Evolutionary conservation across 108 stramenopile species (phyloP).

Genomic region (Cylindrotheca fusiformis): DNA sequence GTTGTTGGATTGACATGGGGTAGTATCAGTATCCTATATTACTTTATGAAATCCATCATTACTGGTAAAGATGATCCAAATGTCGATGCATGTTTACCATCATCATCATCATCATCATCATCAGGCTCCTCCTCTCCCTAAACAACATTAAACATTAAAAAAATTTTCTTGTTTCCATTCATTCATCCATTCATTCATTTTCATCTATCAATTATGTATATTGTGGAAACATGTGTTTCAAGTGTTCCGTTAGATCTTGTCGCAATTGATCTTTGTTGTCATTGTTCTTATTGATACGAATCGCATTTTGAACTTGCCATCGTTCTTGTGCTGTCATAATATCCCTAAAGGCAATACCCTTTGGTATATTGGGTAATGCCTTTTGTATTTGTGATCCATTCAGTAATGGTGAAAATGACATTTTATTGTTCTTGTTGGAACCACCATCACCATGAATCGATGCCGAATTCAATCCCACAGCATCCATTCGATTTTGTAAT

Average conservation of each 20-base stretch:
- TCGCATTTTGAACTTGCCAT: background rate
- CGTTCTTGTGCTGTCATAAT: background rate
- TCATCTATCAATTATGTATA: too few species aligned
- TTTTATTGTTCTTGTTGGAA: too few species aligned
- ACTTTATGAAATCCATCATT: conserved; percentile 65
- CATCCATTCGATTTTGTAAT: too few species aligned
- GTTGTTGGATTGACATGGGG: conserved; percentile 91
- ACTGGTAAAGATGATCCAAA: conserved; percentile 58
- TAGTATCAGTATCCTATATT: conserved; percentile 63
- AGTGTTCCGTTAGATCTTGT: background rate
- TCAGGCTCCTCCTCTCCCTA: too few species aligned
- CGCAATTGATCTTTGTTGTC: background rate
- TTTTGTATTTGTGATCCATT: too few species aligned
- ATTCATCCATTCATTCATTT: too few species aligned
- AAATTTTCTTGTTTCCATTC: too few species aligned
- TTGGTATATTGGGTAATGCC: background rate
- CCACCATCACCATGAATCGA: too few species aligned
- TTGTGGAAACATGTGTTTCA: background rate
- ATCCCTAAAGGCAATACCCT: background rate
- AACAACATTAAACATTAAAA: too few species aligned
- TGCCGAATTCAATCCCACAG: too few species aligned
- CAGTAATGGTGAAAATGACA: too few species aligned
- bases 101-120: too few species aligned
- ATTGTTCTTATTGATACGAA: background rate
- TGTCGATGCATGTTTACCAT: conserved; percentile 60